phyloP scores from a whole-genome alignment of 108 stramenopile species.

The Mayamaea pseudoterrestris region DNA sequence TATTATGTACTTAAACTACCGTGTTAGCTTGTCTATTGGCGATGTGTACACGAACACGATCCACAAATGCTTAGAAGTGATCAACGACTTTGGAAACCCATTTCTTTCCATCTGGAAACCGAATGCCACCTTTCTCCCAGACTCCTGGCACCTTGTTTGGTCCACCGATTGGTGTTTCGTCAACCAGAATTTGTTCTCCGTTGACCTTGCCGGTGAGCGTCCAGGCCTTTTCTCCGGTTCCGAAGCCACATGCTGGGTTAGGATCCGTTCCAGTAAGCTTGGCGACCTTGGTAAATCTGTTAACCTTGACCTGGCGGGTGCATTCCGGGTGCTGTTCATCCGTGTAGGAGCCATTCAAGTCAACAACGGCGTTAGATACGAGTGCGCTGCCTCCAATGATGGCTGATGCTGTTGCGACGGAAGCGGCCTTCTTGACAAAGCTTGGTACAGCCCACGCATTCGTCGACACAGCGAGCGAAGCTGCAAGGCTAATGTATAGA shows the following conservation, averaged over 20 bases:
- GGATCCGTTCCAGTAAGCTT: slow-evolving; percentile 28
- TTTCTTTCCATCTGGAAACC: slow-evolving; percentile 23
- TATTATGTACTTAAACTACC: too few species aligned
- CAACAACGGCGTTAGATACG: slow-evolving; percentile 18
- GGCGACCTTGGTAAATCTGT: slow-evolving; percentile 6
- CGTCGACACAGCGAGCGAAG: too few species aligned
- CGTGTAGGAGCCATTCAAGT: slow-evolving; percentile 20
- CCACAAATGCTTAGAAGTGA: too few species aligned
- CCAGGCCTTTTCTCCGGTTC: slow-evolving; percentile 15
- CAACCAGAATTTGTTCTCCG: slow-evolving; percentile 28
- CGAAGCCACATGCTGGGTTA: slow-evolving; percentile 26
- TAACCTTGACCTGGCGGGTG: slow-evolving; percentile 18
- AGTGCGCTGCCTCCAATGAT: too few species aligned
- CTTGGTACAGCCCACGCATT: too few species aligned
- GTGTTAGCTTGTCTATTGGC: too few species aligned
- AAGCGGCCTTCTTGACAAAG: too few species aligned
- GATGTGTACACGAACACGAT: too few species aligned
- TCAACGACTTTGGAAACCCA: slow-evolving; percentile 13
- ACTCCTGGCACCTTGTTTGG: slow-evolving; percentile 29
- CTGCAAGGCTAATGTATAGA: too few species aligned
- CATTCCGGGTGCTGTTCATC: slow-evolving; percentile 45
- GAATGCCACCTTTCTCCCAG: slow-evolving; percentile 20
- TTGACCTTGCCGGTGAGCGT: slow-evolving; percentile 14
- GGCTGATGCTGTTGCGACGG: too few species aligned
- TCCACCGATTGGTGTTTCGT: slow-evolving; percentile 51